Conservation (phyloP, 2,329 filamentous ascomycete genomes). For the Sporothrix humicola region DNA sequence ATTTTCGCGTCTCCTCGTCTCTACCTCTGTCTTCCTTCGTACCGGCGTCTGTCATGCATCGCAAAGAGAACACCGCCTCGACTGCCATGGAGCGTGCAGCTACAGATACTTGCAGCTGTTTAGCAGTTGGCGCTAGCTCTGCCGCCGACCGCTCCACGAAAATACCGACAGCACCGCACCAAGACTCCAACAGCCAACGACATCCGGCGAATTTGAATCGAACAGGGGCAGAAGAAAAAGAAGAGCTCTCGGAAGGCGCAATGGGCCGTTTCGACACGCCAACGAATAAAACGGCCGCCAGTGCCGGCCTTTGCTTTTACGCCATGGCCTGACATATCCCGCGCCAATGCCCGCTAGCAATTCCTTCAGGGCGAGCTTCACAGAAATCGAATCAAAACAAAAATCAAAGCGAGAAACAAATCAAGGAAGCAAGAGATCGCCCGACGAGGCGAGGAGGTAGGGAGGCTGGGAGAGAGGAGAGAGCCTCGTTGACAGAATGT, state of each 20-base stretch:
- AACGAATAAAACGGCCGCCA: not conserved
- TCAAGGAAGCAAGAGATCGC: not conserved
- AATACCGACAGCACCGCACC: not conserved
- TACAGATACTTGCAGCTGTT: not conserved
- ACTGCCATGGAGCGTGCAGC: not conserved
- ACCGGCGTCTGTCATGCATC: not conserved
- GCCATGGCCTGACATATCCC: conserved; percentile 3
- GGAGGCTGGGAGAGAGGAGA: not conserved
- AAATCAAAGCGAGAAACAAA: not conserved
- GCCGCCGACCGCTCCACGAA: conserved; percentile 3
- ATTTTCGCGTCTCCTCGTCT: not conserved
- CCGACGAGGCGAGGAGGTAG: not conserved
- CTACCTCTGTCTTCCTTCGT: not conserved
- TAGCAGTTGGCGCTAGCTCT: not conserved
- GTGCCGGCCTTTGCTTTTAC: not conserved
- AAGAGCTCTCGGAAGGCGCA: not conserved
- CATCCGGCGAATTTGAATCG: not conserved
- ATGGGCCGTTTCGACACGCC: not conserved
- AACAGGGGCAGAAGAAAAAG: not conserved
- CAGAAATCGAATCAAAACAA: conserved; percentile 4
- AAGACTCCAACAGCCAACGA: not conserved
- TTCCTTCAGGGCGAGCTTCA: conserved; percentile 9
- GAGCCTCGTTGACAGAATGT: not conserved
- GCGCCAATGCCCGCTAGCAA: conserved; percentile 16
- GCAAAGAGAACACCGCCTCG: conserved; percentile 16